A percentile compares a stretch with the other conserved stretches of the same genome.
Evolutionary conservation across 192 early-diverging fungal genomes (phyloP).

Genomic region (Geranomyces michiganensis): DNA sequence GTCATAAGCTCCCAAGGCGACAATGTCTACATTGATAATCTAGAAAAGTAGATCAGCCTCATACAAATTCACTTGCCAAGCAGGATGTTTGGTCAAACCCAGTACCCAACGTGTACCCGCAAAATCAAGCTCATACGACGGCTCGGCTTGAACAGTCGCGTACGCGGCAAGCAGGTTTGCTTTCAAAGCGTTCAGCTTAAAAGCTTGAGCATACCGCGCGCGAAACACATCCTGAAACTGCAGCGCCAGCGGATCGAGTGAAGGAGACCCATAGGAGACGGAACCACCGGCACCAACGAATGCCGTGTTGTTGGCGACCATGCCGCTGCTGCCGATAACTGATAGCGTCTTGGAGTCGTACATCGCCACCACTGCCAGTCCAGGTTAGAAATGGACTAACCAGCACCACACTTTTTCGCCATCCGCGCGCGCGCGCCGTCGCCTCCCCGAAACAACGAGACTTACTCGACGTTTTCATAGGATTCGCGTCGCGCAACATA

Average conservation of each 20-base stretch:
- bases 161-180: not conserved
- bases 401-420: not conserved
- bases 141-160: not conserved
- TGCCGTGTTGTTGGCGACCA: not conserved
- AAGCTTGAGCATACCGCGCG: no score
- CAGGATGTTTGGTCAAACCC: not conserved
- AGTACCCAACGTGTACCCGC: not conserved
- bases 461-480: not conserved
- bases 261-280: not conserved
- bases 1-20: not conserved
- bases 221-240: no score
- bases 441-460: not conserved
- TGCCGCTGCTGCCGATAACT: not conserved
- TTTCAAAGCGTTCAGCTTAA: not conserved
- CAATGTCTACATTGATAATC: slow-evolving; percentile 13
- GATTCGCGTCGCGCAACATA: slow-evolving; percentile 6
- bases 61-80: not conserved
- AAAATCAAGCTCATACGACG: not conserved
- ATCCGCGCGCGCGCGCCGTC: not conserved
- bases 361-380: slow-evolving; percentile 7
- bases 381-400: not conserved
- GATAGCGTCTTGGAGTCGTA: not conserved
- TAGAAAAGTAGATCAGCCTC: not conserved
- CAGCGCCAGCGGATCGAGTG: not conserved
- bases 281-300: no score